Percentiles rank a stretch among this genome's conserved stretches.
Evolutionary conservation across 306 rosid genomes (phyloP).

Genomic region (Phaseolus lunatus): DNA sequence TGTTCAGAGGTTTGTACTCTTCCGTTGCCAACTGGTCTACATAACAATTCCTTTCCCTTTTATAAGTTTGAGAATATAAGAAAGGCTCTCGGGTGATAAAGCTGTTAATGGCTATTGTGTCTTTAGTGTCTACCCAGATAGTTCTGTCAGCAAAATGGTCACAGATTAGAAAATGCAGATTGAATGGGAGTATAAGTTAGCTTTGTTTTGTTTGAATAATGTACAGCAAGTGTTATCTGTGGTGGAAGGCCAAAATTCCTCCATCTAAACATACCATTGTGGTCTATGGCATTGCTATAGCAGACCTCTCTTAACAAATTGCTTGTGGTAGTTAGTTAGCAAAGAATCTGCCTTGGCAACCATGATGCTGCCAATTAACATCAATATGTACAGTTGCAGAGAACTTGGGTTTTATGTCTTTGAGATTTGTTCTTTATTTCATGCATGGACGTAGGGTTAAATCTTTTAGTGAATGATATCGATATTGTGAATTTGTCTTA

Average conservation of each 20-base stretch:
- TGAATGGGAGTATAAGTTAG: background rate
- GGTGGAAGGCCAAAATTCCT: background rate
- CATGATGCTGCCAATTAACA: background rate
- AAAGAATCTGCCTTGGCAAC: background rate
- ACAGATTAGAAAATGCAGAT: background rate
- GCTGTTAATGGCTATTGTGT: background rate
- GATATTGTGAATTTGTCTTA: background rate
- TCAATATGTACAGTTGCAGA: background rate
- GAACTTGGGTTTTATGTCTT: background rate
- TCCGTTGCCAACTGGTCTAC: constrained; percentile 17
- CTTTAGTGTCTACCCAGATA: background rate
- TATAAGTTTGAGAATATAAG: background rate
- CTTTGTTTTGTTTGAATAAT: background rate
- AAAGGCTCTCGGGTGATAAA: constrained; percentile 18
- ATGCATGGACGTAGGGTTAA: constrained; percentile 1
- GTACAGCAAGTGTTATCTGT: background rate
- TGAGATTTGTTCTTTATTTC: constrained; percentile 28
- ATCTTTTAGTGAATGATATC: background rate
- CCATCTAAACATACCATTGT: background rate
- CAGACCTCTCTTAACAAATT: background rate
- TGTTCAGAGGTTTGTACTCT: constrained; percentile 73
- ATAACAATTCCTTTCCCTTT: constrained; percentile 9
- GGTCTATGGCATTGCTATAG: background rate
- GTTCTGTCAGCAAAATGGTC: background rate
- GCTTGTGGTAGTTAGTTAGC: background rate